Conservation (phyloP, 441 rosid genomes). For the Gossypium trilobum region DNA sequence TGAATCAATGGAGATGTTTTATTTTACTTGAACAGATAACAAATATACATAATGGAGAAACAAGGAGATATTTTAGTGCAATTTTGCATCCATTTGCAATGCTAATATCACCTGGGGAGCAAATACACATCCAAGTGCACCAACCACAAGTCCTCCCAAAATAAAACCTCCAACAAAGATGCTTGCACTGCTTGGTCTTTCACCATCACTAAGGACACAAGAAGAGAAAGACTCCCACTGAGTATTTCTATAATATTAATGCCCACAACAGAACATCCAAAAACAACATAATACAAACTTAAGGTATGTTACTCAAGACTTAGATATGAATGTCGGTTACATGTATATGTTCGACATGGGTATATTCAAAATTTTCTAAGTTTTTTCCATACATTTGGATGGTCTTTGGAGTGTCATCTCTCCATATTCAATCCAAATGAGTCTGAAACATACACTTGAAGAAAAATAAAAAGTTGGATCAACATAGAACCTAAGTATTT, state of each 20-base stretch:
- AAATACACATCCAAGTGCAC: slow-evolving; percentile 85
- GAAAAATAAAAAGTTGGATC: too few species aligned
- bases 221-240: background rate
- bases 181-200: slow-evolving; percentile 44
- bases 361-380: too few species aligned
- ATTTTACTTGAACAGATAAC: background rate
- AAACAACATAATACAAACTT: background rate
- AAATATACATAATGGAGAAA: background rate
- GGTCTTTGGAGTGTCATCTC: too few species aligned
- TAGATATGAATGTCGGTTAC: too few species aligned
- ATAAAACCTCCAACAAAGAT: slow-evolving; percentile 81
- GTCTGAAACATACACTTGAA: too few species aligned
- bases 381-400: too few species aligned
- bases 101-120: slow-evolving; percentile 67
- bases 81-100: slow-evolving; percentile 6
- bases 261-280: background rate
- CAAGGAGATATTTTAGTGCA: background rate
- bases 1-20: background rate
- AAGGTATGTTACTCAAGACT: too few species aligned
- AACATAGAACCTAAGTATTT: background rate
- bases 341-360: too few species aligned
- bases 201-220: slow-evolving; percentile 44
- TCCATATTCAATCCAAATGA: too few species aligned
- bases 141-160: slow-evolving; percentile 79
- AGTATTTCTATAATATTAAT: background rate